phyloP scores from a whole-genome alignment of 352 stramenopile genomes.

The Hyphochytrium catenoides region DNA sequence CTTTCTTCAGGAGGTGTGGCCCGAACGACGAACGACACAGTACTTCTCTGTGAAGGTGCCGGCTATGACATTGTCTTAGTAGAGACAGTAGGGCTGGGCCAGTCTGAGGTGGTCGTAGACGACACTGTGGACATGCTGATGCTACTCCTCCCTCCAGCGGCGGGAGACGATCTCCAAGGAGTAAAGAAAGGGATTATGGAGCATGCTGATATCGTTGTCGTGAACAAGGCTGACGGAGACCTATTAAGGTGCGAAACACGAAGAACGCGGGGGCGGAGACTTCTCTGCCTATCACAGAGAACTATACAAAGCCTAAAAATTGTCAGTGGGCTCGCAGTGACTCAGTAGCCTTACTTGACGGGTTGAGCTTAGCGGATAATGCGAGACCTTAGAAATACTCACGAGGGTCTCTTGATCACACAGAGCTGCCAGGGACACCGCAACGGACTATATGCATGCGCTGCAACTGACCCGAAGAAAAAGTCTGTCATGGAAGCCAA shows the following conservation, averaged over 20 bases:
- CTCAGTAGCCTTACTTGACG: no score
- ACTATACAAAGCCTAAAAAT: no score
- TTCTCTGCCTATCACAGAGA: no score
- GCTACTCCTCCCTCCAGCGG: slow-evolving; percentile 78
- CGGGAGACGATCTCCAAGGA: slow-evolving; percentile 85
- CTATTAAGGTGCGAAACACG: slow-evolving; percentile 18
- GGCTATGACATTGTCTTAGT: slow-evolving; percentile 87
- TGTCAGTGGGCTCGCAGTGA: no score
- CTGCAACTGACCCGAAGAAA: slow-evolving; percentile 55
- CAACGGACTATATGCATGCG: slow-evolving; percentile 44
- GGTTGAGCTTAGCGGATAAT: no score
- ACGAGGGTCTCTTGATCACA: neutral
- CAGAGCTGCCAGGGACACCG: slow-evolving; percentile 36
- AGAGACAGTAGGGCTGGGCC: slow-evolving; percentile 89
- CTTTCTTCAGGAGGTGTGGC: slow-evolving; percentile 31
- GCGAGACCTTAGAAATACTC: no score
- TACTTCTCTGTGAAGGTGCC: slow-evolving; percentile 75
- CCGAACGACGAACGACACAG: slow-evolving; percentile 63
- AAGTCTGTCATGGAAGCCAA: slow-evolving; percentile 43
- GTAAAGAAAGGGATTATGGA: slow-evolving; percentile 98
- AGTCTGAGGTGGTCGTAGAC: slow-evolving; percentile 91
- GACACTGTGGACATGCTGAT: slow-evolving; percentile 89
- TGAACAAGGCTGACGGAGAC: slow-evolving; percentile 92
- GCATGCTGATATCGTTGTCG: slow-evolving; percentile 83
- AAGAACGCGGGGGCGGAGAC: slow-evolving; percentile 10